These are phyloP conservation scores for Kodamaea leandrae DNA, from an alignment of 805 yeast genomes.

Conservation along the genomic window DNA sequence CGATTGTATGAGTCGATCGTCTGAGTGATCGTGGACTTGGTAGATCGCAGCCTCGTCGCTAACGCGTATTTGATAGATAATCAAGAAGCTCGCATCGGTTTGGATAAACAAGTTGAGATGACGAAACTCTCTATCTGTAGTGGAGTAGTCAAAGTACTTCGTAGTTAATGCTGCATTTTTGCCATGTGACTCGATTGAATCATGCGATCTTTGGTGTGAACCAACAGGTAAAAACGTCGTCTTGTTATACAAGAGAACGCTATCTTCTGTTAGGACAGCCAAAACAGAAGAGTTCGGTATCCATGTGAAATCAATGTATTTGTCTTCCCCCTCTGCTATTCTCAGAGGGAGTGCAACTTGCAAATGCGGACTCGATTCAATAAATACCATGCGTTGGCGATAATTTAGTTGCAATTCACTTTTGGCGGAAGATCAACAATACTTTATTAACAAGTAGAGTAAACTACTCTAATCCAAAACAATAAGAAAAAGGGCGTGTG, in stretches of 20 bases:
- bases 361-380: slow-evolving; percentile 29
- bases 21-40: slow-evolving; percentile 27
- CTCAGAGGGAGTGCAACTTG: slow-evolving; percentile 25
- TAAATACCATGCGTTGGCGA: slow-evolving; percentile 31
- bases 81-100: slow-evolving; percentile 38
- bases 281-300: slow-evolving; percentile 27
- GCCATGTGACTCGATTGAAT: slow-evolving; percentile 49
- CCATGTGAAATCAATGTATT: slow-evolving; percentile 19
- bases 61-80: slow-evolving; percentile 40
- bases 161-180: slow-evolving; percentile 40
- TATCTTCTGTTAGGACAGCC: slow-evolving; percentile 26
- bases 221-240: slow-evolving; percentile 42
- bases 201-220: slow-evolving; percentile 42
- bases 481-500: slow-evolving; percentile 18
- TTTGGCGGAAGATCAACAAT: too few relatives aligned
- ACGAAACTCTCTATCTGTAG: slow-evolving; percentile 22
- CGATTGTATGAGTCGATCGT: slow-evolving; percentile 33
- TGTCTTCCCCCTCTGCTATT: slow-evolving; percentile 1
- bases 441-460: too few relatives aligned
- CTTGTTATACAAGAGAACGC: slow-evolving; percentile 31
- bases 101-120: slow-evolving; percentile 38
- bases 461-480: too few relatives aligned
- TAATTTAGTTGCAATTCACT: not conserved
- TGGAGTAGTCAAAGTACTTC: slow-evolving; percentile 36
- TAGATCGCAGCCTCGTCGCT: slow-evolving; percentile 31